phyloP scores from a whole-genome alignment of 352 stramenopile species.

The Phytophthora tubulina region DNA sequence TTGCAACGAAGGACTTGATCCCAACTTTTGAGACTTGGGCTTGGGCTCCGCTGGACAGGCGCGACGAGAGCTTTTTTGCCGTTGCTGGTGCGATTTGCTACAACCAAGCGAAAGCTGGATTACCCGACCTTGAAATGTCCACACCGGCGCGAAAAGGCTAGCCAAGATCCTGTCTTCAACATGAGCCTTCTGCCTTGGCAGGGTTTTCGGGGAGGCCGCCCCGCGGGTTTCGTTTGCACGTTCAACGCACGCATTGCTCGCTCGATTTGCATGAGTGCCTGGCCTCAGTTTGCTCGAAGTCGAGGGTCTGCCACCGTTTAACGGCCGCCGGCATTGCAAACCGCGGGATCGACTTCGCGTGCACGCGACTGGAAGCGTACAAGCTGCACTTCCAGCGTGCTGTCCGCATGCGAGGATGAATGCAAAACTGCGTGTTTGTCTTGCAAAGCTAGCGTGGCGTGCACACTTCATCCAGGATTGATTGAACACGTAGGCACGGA shows the following conservation, averaged over 20 bases:
- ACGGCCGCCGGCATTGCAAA: not conserved
- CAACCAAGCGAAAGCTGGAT: constrained; percentile 34
- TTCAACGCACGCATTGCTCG: constrained; percentile 23
- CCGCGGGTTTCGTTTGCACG: constrained; percentile 15
- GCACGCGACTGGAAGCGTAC: constrained; percentile 16
- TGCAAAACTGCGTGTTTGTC: constrained; percentile 28
- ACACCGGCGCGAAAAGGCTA: not conserved
- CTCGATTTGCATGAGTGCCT: constrained; percentile 21
- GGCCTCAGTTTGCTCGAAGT: constrained; percentile 12
- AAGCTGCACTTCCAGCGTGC: not conserved
- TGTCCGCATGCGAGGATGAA: constrained; percentile 1
- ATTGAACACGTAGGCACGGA: constrained; percentile 9
- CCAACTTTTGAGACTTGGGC: not conserved
- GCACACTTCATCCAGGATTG: not conserved
- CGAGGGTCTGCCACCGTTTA: not conserved
- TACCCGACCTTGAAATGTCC: constrained; percentile 3
- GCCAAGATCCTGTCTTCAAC: constrained; percentile 37
- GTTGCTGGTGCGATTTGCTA: constrained; percentile 37
- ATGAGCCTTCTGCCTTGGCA: constrained; percentile 20
- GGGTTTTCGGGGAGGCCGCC: constrained; percentile 20
- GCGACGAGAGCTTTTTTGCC: constrained; percentile 16
- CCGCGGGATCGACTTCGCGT: not conserved
- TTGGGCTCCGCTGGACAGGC: constrained; percentile 34
- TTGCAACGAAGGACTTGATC: constrained; percentile 38
- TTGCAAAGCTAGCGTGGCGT: constrained; percentile 33